These are phyloP conservation scores for Globisporangium paroecandrum DNA, from an alignment of 352 stramenopile species.

Conservation along the genomic window DNA sequence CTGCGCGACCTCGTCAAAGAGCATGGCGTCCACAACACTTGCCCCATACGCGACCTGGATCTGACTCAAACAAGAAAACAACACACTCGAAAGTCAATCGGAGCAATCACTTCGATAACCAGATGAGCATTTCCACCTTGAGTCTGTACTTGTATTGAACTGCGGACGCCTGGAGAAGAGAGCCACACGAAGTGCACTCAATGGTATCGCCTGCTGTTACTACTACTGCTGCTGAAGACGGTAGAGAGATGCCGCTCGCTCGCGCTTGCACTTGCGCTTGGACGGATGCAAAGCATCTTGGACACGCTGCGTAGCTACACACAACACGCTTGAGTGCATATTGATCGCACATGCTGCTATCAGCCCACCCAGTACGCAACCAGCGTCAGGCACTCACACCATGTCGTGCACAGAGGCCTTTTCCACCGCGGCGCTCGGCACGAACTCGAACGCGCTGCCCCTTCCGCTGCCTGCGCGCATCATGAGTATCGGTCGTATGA, in stretches of 20 bases:
- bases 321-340: neutral
- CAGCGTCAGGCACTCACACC: conserved; percentile 26
- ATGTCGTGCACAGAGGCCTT: conserved; percentile 50
- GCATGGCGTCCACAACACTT: conserved; percentile 33
- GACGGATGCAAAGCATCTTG: conserved; percentile 43
- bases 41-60: conserved; percentile 36
- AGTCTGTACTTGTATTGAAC: conserved; percentile 52
- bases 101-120: neutral
- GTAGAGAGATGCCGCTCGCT: conserved; percentile 7
- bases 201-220: conserved; percentile 1
- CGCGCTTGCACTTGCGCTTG: conserved; percentile 22
- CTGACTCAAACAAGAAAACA: conserved; percentile 14
- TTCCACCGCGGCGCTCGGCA: conserved; percentile 48
- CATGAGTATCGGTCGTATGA: neutral
- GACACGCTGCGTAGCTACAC: conserved; percentile 47
- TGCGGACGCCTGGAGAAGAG: conserved; percentile 15
- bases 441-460: conserved; percentile 24
- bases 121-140: conserved; percentile 23
- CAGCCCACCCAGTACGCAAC: neutral
- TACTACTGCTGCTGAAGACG: neutral
- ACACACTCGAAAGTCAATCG: neutral
- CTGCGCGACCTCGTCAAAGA: conserved; percentile 50
- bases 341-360: neutral
- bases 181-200: conserved; percentile 32
- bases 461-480: neutral